Base-by-base conservation (phyloP, 106 monocot species). In the Phalaenopsis equestris region DNA sequence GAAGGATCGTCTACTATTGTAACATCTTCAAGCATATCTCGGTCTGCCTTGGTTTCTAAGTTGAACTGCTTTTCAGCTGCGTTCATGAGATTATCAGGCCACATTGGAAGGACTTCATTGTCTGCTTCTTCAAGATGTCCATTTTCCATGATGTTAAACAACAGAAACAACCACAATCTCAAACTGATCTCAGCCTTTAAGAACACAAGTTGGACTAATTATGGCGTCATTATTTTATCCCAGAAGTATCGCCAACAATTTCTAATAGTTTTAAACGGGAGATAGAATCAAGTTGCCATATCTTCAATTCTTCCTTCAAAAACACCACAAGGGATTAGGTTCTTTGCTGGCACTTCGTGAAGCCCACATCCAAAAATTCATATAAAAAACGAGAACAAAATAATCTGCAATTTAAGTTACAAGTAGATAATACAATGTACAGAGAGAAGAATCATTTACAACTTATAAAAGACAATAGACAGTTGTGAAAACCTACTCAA, bases 61-160 rank as follows among this genome's bases (percentile, higher is more conserved):
- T 85, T 93, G 82, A 93, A 93, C 80, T 90, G 88, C 56, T 85
- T 88, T 70, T 80, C 77, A 55, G 79, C 75, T 86, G 86, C 88
- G 56, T 85, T 79, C 38, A 74, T 81, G 57, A 90, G 82, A 84
- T 93, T 86, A 67, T 88, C 83, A 16, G 93, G 93, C 93, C 93
- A 93, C 19, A 90, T 83, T 84, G 83, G 61, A 65, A 88, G 78
- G 24, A 84, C 78, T 55, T 87, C 86, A 68, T 81, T 75, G 17
- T 87, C 89, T 64, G 57, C 79, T 36, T 85, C 90, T 76, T 55
- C 87, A n/a, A 89, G 10, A 78, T 39, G 43, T 61, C 87, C 93
- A 37, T 79, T 88, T 46, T 83, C 90, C 90, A 93, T 93, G 43
- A 77, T 81, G 19, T 61, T 61, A 61, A 75, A 39, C 39, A 5